Conservation (phyloP, 2,329 filamentous ascomycete species). For the Mollisiaceae sp. region DNA sequence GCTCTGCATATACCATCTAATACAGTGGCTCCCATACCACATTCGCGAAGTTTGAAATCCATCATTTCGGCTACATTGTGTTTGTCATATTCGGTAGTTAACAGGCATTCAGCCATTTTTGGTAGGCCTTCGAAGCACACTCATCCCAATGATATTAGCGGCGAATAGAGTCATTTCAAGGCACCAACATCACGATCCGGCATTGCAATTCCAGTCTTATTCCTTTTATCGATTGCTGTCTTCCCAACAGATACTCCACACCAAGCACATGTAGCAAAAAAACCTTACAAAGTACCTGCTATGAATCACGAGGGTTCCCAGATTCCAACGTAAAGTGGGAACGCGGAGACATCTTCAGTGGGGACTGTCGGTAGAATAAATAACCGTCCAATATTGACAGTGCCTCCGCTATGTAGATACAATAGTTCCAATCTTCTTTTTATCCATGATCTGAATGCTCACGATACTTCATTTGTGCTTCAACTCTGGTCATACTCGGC, state of each 20-base stretch:
- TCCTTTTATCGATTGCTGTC: neutral
- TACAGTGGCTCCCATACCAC: constrained; percentile 1
- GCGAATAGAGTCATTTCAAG: neutral
- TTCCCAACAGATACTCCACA: neutral
- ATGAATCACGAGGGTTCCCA: neutral
- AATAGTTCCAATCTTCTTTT: neutral
- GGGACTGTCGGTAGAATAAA: neutral
- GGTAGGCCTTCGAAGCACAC: neutral
- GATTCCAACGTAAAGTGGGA: neutral
- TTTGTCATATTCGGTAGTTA: neutral
- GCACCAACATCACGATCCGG: neutral
- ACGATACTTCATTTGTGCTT: constrained; percentile 31
- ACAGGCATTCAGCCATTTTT: neutral
- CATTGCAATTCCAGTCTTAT: neutral
- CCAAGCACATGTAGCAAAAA: neutral
- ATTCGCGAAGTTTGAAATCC: neutral
- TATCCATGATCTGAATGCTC: constrained; percentile 26
- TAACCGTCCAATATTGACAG: neutral
- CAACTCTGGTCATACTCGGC: too few species aligned
- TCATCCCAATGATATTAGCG: neutral
- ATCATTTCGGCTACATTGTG: neutral
- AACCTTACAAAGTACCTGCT: too few species aligned
- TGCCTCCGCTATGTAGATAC: neutral
- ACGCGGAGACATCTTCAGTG: neutral
- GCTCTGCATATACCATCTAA: constrained; percentile 28